A percentile compares a stretch with the other conserved stretches of the same genome.
phyloP scores from a whole-genome alignment of 1,284 basidiomycete species.

The Sanguinoderma infundibulare region DNA sequence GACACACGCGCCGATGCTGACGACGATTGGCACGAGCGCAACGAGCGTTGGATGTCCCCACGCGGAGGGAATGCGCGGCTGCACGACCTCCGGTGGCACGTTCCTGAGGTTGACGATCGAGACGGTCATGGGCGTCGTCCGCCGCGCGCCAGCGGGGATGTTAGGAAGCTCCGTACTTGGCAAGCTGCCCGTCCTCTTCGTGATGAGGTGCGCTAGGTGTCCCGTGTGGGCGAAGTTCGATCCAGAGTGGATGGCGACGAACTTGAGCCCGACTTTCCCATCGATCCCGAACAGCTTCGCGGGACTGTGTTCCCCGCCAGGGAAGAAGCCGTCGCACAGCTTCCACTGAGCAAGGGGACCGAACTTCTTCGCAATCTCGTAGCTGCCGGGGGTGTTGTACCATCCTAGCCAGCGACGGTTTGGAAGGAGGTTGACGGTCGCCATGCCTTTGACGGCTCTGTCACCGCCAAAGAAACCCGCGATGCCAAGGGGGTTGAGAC shows the following conservation, averaged over 20 bases:
- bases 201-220: conserved; percentile 22
- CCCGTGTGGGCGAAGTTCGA: conserved; percentile 15
- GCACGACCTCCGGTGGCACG: neutral
- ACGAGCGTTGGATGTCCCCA: neutral
- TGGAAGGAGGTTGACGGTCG: conserved; percentile 21
- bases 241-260: conserved; percentile 23
- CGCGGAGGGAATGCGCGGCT: neutral
- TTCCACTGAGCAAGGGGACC: conserved; percentile 23
- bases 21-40: conserved; percentile 16
- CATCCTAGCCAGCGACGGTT: conserved; percentile 23
- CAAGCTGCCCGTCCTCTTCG: conserved; percentile 13
- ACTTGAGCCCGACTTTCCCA: conserved; percentile 14
- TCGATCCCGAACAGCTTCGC: conserved; percentile 24
- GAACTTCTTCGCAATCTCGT: conserved; percentile 26
- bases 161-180: no score
- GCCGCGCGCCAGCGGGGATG: no score
- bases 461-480: conserved; percentile 26
- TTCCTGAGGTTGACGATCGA: conserved; percentile 14
- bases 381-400: conserved; percentile 25
- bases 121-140: conserved; percentile 9
- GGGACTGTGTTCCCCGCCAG: conserved; percentile 19
- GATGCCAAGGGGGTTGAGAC: conserved; percentile 23
- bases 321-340: conserved; percentile 24
- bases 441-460: conserved; percentile 22
- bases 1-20: conserved; percentile 20